These are phyloP conservation scores for Fonsecaea monophora DNA, from an alignment of 2,329 filamentous ascomycete species.

Conservation along the genomic window DNA sequence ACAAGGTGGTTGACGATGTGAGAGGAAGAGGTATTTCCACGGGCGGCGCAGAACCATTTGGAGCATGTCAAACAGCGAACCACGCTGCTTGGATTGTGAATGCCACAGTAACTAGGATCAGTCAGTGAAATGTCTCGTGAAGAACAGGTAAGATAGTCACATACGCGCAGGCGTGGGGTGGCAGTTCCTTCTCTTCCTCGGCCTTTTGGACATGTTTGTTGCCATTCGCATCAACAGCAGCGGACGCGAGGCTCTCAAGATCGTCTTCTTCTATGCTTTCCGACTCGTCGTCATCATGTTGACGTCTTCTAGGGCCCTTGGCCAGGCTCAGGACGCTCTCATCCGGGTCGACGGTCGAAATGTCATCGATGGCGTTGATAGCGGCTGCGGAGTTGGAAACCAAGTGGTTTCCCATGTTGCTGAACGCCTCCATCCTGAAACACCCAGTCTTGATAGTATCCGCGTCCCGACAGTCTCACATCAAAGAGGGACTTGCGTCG, in stretches of 20 bases:
- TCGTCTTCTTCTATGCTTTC: constrained; percentile 86
- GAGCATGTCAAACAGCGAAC: constrained; percentile 95
- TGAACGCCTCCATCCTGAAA: constrained; percentile 79
- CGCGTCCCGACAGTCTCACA: neutral
- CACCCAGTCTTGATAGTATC: neutral
- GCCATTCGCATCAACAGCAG: constrained; percentile 75
- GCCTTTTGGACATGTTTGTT: constrained; percentile 58
- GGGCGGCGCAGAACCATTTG: constrained; percentile 99
- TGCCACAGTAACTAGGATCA: constrained; percentile 81
- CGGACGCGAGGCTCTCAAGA: constrained; percentile 75
- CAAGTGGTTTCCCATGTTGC: constrained; percentile 83
- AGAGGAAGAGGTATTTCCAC: constrained; percentile 93
- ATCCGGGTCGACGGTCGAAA: constrained; percentile 74
- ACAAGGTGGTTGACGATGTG: constrained; percentile 99
- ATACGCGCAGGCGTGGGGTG: constrained; percentile 93
- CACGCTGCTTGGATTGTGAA: constrained; percentile 92
- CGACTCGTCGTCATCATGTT: constrained; percentile 86
- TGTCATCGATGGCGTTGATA: constrained; percentile 86
- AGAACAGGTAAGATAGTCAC: constrained; percentile 48
- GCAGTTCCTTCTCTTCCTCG: constrained; percentile 79
- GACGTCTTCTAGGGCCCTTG: constrained; percentile 67
- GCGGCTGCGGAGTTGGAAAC: constrained; percentile 83
- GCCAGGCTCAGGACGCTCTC: constrained; percentile 77
- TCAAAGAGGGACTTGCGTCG: neutral
- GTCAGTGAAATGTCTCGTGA: constrained; percentile 14